phyloP scores from a whole-genome alignment of 148 eudicot species.

The Polygonum maritimum region DNA sequence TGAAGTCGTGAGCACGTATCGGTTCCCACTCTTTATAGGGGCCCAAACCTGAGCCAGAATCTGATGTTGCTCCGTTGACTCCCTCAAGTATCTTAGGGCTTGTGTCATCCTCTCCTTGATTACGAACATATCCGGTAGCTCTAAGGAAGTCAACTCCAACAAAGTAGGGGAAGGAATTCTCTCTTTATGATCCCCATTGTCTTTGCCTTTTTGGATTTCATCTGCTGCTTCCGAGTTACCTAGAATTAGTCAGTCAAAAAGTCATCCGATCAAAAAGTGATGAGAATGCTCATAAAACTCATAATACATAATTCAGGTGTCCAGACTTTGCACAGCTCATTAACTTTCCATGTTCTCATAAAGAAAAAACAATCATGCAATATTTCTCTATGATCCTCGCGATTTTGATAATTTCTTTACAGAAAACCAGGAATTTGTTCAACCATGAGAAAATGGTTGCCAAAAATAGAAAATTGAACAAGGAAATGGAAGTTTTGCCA shows the following conservation, averaged over 20 bases:
- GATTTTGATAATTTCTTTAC: neutral
- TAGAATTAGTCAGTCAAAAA: conserved; percentile 14
- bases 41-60: conserved; percentile 95
- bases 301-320: neutral
- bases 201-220: conserved; percentile 17
- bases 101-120: conserved; percentile 79
- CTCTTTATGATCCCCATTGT: conserved; percentile 19
- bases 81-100: conserved; percentile 73
- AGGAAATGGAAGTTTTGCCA: neutral
- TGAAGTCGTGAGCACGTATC: conserved; percentile 71
- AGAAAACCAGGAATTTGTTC: neutral
- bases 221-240: conserved; percentile 33
- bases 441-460: neutral
- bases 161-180: conserved; percentile 22
- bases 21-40: conserved; percentile 60
- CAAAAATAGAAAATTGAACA: neutral
- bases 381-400: neutral
- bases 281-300: neutral
- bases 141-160: conserved; percentile 28
- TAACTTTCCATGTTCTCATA: neutral
- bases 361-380: neutral
- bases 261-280: neutral
- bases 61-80: conserved; percentile 63
- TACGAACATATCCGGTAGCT: conserved; percentile 35
- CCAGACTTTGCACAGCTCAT: neutral